Conservation (phyloP, 495 filamentous ascomycete species). For the Penicillium samsonianum region DNA sequence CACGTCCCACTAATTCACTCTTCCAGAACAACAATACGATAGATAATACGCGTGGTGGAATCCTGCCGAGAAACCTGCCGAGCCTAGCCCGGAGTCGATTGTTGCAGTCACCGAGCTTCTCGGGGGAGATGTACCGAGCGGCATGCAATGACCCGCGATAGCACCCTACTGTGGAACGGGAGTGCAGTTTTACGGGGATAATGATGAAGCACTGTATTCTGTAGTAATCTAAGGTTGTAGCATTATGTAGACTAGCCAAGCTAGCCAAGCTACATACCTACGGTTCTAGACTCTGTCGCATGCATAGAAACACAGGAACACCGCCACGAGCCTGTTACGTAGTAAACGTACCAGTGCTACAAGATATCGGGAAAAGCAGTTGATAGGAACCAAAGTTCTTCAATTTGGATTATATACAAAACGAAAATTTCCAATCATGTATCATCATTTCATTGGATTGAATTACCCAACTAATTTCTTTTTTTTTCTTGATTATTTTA, state of each 20-base stretch:
- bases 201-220: background rate
- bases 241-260: no score
- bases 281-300: no score
- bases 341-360: no score
- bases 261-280: no score
- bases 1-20: background rate
- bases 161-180: no score
- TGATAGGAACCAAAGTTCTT: background rate
- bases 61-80: no score
- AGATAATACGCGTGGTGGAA: background rate
- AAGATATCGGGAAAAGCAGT: background rate
- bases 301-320: no score
- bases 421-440: constrained; percentile 12
- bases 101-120: background rate
- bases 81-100: background rate
- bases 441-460: constrained; percentile 14
- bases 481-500: constrained; percentile 23
- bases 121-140: constrained; percentile 20
- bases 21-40: background rate
- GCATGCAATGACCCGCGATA: constrained; percentile 15
- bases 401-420: constrained; percentile 22
- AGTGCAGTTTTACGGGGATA: background rate
- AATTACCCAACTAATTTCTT: background rate
- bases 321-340: no score
- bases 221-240: no score